A percentile compares a stretch with the other conserved stretches of the same genome.
These are phyloP conservation scores for Adansonia grandidieri DNA, from an alignment of 441 rosid species.

Conservation along the genomic window DNA sequence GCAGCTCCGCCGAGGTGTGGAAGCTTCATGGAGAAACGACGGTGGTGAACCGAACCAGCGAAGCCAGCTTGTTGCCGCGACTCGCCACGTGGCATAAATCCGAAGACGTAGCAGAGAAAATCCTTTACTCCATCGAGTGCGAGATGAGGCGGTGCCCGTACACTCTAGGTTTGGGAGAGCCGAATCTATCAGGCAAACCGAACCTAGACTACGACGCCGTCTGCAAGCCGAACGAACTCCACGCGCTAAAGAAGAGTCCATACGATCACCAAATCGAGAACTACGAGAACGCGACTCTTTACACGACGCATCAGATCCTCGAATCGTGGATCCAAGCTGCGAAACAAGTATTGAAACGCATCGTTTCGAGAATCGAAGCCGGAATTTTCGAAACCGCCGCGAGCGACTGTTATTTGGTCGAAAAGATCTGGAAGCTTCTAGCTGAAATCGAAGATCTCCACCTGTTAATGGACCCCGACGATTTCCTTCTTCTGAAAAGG, in stretches of 20 bases:
- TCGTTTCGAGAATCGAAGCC: constrained; percentile 43
- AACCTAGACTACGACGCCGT: constrained; percentile 79
- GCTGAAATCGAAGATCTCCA: constrained; percentile 75
- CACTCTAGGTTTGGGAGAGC: constrained; percentile 86
- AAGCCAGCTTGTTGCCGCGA: constrained; percentile 74
- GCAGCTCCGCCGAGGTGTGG: constrained; percentile 71
- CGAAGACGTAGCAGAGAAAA: constrained; percentile 63
- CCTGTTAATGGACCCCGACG: constrained; percentile 78
- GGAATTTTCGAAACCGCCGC: constrained; percentile 53
- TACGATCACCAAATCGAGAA: constrained; percentile 62
- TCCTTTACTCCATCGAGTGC: constrained; percentile 66
- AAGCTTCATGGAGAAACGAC: constrained; percentile 49
- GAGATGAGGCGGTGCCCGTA: constrained; percentile 74
- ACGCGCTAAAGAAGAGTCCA: constrained; percentile 51
- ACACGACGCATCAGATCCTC: constrained; percentile 71
- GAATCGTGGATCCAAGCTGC: constrained; percentile 84
- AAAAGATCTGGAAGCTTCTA: constrained; percentile 77
- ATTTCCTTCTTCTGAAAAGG: constrained; percentile 68
- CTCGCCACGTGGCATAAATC: constrained; percentile 81
- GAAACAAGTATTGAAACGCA: constrained; percentile 49
- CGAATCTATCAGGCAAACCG: constrained; percentile 70
- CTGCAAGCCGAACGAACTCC: constrained; percentile 66
- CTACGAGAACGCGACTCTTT: constrained; percentile 65
- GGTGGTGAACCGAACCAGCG: constrained; percentile 62
- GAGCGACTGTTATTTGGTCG: constrained; percentile 56